These are phyloP conservation scores for Colletotrichum abscissum DNA, from an alignment of 2,329 filamentous ascomycete species.

Conservation along the genomic window DNA sequence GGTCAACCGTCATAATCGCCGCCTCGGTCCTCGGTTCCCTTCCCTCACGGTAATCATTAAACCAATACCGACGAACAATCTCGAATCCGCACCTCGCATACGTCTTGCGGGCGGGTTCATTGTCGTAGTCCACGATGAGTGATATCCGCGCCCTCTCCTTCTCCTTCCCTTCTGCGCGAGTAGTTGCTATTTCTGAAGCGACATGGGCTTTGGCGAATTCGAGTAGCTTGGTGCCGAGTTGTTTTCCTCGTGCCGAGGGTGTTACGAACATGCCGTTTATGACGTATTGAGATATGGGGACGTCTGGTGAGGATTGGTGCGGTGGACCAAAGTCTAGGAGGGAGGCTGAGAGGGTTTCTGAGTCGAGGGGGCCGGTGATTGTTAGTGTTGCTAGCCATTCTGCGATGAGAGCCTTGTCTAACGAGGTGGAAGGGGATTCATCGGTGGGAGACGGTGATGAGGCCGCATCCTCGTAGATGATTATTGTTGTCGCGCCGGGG, in stretches of 20 bases:
- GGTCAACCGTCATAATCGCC: conserved; percentile 24
- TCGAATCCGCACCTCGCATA: conserved; percentile 19
- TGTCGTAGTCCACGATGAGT: conserved; percentile 28
- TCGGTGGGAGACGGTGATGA: not conserved
- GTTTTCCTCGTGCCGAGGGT: not conserved
- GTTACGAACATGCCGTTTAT: conserved; percentile 32
- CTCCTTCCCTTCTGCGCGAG: rapidly evolving
- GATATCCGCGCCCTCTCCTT: not conserved
- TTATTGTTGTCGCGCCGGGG: conserved; percentile 19
- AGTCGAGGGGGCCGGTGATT: conserved; percentile 19
- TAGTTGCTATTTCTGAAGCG: not conserved
- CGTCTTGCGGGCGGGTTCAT: conserved; percentile 1
- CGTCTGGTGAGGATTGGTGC: not conserved
- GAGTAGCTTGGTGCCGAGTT: not conserved
- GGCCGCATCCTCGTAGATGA: not conserved
- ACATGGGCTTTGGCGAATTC: conserved; percentile 6
- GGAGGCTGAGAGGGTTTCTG: not conserved
- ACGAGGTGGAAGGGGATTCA: not conserved
- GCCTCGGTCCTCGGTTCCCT: conserved; percentile 19
- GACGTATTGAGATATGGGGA: not conserved
- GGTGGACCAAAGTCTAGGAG: not conserved
- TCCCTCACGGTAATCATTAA: conserved; percentile 22
- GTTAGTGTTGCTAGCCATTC: conserved; percentile 23
- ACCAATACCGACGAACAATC: conserved; percentile 28
- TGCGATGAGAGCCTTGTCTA: not conserved